phyloP scores from a whole-genome alignment of 2,329 filamentous ascomycete genomes.

The Verticillium dahliae region DNA sequence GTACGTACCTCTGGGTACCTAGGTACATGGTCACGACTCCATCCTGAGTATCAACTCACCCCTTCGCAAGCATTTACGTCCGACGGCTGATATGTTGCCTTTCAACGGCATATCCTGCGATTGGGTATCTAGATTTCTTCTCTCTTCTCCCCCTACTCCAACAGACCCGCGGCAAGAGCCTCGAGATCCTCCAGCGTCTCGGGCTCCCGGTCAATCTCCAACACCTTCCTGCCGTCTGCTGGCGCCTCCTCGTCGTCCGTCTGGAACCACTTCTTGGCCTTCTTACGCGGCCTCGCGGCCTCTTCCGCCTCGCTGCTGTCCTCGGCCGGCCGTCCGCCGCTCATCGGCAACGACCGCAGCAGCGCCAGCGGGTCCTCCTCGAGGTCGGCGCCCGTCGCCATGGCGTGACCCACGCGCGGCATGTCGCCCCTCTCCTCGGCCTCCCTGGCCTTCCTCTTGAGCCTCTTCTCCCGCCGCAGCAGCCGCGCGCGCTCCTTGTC shows the following conservation, averaged over 20 bases:
- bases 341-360: constrained; percentile 49
- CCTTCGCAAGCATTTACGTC: too few species aligned
- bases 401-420: constrained; percentile 16
- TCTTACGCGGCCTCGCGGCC: constrained; percentile 42
- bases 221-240: constrained; percentile 45
- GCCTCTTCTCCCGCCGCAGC: constrained; percentile 69
- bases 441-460: constrained; percentile 65
- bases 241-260: constrained; percentile 47
- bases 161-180: constrained; percentile 65
- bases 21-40: too few species aligned
- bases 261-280: constrained; percentile 74
- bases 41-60: too few species aligned
- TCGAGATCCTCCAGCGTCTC: constrained; percentile 77
- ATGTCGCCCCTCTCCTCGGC: constrained; percentile 40
- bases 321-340: constrained; percentile 22
- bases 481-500: constrained; percentile 78
- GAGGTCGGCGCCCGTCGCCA: constrained; percentile 17
- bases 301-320: constrained; percentile 49
- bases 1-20: too few species aligned
- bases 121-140: constrained; percentile 19
- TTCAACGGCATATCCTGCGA: not conserved
- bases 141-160: constrained; percentile 24
- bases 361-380: constrained; percentile 51
- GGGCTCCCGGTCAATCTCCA: constrained; percentile 60
- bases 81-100: too few species aligned